A percentile compares a stretch with the other conserved stretches of the same genome.
phyloP scores from a whole-genome alignment of 2,329 filamentous ascomycete species.

The Epichloe scottii region DNA sequence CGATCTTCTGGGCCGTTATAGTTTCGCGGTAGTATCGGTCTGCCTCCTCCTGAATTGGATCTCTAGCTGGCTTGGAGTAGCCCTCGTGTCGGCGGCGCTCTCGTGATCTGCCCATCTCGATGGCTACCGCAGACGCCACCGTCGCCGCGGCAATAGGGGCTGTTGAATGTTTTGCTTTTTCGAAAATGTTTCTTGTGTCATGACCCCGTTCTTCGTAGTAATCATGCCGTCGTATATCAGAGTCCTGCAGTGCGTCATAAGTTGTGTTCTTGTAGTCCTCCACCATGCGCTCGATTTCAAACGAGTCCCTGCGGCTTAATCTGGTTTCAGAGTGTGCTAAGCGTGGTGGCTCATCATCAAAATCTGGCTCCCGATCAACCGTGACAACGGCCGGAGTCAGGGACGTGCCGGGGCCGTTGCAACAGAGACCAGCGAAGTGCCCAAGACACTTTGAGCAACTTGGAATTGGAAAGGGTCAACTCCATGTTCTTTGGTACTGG shows the following conservation, averaged over 20 bases:
- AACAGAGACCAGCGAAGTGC: not conserved
- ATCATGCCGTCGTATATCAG: conserved; percentile 13
- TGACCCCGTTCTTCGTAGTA: conserved; percentile 27
- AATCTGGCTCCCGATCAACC: conserved; percentile 40
- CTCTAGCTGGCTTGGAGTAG: conserved; percentile 18
- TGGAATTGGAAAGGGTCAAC: conserved; percentile 49
- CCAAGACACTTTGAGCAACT: conserved; percentile 34
- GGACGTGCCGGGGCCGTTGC: conserved; percentile 19
- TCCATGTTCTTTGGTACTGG: conserved; percentile 6
- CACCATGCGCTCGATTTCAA: conserved; percentile 28
- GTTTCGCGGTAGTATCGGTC: conserved; percentile 45
- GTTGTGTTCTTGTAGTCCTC: conserved; percentile 17
- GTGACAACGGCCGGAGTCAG: conserved; percentile 39
- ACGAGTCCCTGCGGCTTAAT: conserved; percentile 37
- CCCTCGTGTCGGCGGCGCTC: conserved; percentile 20
- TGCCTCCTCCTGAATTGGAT: conserved; percentile 43
- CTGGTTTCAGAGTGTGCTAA: conserved; percentile 20
- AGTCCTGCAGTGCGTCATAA: conserved; percentile 8
- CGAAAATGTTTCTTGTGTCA: conserved; percentile 30
- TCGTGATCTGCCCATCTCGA: conserved; percentile 26
- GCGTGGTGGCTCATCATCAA: conserved; percentile 24
- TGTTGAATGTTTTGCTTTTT: conserved; percentile 35
- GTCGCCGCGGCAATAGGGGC: conserved; percentile 34
- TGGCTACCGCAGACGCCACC: conserved; percentile 33
- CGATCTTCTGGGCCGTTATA: conserved; percentile 39